Conservation (phyloP, 768 basidiomycete genomes). For the Paxillus rubicundulus region DNA sequence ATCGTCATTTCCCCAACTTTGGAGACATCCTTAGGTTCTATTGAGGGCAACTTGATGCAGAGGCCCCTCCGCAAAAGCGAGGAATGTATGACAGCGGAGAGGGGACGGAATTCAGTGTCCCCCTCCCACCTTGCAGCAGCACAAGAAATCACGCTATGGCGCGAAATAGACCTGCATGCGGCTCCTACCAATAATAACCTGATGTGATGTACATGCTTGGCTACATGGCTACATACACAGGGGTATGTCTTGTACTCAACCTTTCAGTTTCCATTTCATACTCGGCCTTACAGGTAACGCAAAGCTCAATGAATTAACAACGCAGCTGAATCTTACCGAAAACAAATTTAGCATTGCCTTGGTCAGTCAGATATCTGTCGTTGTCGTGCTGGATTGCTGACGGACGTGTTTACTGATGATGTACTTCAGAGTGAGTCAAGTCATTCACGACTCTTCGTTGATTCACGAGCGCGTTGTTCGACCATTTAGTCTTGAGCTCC, state of each 20-base stretch:
- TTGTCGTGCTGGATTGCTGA: too few species aligned
- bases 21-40: constrained; percentile 30
- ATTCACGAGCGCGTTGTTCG: constrained; percentile 34
- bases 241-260: too few species aligned
- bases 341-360: constrained; percentile 63
- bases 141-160: not conserved
- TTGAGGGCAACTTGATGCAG: constrained; percentile 15
- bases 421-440: too few species aligned
- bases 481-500: constrained; percentile 51
- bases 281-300: constrained; percentile 48
- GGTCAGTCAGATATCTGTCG: constrained; percentile 30
- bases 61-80: too few species aligned
- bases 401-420: too few species aligned
- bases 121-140: constrained; percentile 34
- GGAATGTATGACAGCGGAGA: not conserved
- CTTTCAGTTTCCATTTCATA: not conserved
- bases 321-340: constrained; percentile 51
- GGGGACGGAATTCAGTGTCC: too few species aligned
- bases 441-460: constrained; percentile 29
- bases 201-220: constrained; percentile 52
- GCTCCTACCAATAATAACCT: constrained; percentile 11
- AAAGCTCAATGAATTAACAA: constrained; percentile 55
- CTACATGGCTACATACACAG: too few species aligned
- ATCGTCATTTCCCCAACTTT: not conserved
- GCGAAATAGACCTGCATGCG: too few species aligned